Base-by-base conservation (phyloP, 805 yeast species). In the Tetrapisispora nanseiensis region DNA sequence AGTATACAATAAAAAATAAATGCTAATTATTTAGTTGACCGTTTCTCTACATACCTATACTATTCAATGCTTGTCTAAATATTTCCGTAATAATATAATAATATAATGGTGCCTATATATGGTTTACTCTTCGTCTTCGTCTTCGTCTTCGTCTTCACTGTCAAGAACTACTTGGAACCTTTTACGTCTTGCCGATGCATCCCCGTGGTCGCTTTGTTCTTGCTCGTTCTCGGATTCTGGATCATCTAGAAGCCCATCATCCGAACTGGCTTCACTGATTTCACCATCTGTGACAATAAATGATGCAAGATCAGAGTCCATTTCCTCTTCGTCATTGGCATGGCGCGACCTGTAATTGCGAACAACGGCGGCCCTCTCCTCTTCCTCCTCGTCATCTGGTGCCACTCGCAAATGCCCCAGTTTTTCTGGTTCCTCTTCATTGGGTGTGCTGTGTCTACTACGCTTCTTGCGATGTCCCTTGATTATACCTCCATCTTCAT, bases 191-290 rank as follows among this genome's bases (percentile, higher is more conserved):
- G 13, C 32, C 4, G n/a, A 16, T 29, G n/a, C 8, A n/a, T n/a
- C 32, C 15, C 15, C 18, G 13, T 27, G 11, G 13, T 10, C 13
- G 6, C 6, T 27, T 15, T 9, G 11, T 8, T 12, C 15, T 27
- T 4, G 32, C 8, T 28, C 60, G 13, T 41, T 47, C 16, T 49
- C 55, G 32, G n/a, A 6, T 9, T 15, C 29, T 29, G 13, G 19
- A 4, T 26, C 31, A 21, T 28, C 19, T 23, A 30, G 23, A 28
- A 24, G 59, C 4, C 42, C 49, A 19, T 50, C 55, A 30, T 52
- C 57, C 6, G 59, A 48, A 36, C 57, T 55, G 43, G 58, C 62
- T 9, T 62, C 65, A 41, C 61, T 57, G 22, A 50, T 10, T 7
- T 37, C 40, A 1, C 38, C 43, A 32, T 51, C 55, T 33, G 46